Evolutionary conservation across 1,284 basidiomycete species (phyloP), one percentile per base, ranked within the genome.

Genomic region (Phellinidium pouzarii): DNA sequence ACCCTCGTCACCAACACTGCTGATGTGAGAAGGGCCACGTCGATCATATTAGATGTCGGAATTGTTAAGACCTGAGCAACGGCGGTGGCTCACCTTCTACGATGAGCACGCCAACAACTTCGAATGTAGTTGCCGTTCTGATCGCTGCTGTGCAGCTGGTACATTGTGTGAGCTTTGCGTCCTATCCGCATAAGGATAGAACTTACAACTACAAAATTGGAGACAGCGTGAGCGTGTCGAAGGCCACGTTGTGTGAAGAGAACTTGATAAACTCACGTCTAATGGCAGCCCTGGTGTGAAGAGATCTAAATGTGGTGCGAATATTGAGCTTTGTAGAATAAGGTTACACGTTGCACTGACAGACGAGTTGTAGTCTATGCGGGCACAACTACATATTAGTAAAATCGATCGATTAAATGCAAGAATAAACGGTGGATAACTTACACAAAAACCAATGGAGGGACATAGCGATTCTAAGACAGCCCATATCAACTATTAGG

Each of bases 391-490:
- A n/a, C n/a, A n/a, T n/a, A n/a, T n/a, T n/a, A n/a, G n/a, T n/a
- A n/a, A n/a, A n/a, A n/a, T n/a, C n/a, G n/a, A n/a, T n/a, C n/a
- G n/a, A n/a, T n/a, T n/a, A n/a, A n/a, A n/a, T n/a, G n/a, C n/a
- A n/a, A n/a, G n/a, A n/a, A n/a, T n/a, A n/a, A n/a, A n/a, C n/a
- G 6, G 14, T 8, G 31, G 31, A 23, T 7, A 11, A 42, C 55
- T 20, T 17, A 57, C 55, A 57, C 19, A 25, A 53, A 57, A 23
- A 53, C 52, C 41, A 44, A 23, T 6, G 51, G 52, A 11, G 55
- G 52, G 12, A 57, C 26, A 43, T 57, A 57, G 4, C 55, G 55
- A 47, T 57, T 57, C 55, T 57, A n/a, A 31, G 23, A 36, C 20
- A 1, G 17, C 17, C 8, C 40, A 20, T 11, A 48, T 38, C 7